A percentile compares a stretch with the other conserved stretches of the same genome.
Conservation (phyloP, 495 filamentous ascomycete species). For the Aspergillus sparsus region DNA sequence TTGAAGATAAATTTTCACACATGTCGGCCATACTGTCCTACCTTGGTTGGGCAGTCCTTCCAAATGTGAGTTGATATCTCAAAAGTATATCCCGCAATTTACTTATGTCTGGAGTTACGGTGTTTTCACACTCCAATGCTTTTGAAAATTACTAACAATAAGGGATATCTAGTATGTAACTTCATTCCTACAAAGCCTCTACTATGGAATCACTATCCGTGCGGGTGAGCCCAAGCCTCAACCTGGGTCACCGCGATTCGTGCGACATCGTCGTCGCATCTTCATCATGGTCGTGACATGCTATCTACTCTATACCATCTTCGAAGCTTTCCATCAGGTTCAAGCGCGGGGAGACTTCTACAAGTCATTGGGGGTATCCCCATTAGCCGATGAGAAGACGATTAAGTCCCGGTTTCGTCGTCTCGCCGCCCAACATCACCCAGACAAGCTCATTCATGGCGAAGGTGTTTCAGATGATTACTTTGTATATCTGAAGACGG, state of each 20-base stretch:
- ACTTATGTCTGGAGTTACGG: slow-evolving; percentile 2
- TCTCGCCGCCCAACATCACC: slow-evolving; percentile 82
- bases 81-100: background rate
- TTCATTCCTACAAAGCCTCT: slow-evolving; percentile 74
- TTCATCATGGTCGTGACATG: slow-evolving; percentile 75
- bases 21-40: slow-evolving; percentile 65
- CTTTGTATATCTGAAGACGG: slow-evolving; percentile 80
- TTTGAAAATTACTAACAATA: slow-evolving; percentile 5
- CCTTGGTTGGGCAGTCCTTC: slow-evolving; percentile 78
- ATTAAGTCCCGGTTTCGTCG: slow-evolving; percentile 86
- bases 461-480: slow-evolving; percentile 50
- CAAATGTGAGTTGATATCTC: slow-evolving; percentile 52
- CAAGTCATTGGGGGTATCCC: slow-evolving; percentile 65
- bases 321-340: slow-evolving; percentile 84
- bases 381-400: slow-evolving; percentile 66
- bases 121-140: background rate
- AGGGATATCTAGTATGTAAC: slow-evolving; percentile 64
- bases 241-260: slow-evolving; percentile 67
- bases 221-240: slow-evolving; percentile 81
- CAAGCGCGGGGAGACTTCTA: slow-evolving; percentile 75
- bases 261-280: slow-evolving; percentile 74
- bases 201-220: slow-evolving; percentile 87
- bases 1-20: slow-evolving; percentile 19
- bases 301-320: slow-evolving; percentile 92
- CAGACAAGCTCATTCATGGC: slow-evolving; percentile 69